These are phyloP conservation scores for Amanita rubescens DNA, from an alignment of 768 basidiomycete genomes.

Conservation along the genomic window DNA sequence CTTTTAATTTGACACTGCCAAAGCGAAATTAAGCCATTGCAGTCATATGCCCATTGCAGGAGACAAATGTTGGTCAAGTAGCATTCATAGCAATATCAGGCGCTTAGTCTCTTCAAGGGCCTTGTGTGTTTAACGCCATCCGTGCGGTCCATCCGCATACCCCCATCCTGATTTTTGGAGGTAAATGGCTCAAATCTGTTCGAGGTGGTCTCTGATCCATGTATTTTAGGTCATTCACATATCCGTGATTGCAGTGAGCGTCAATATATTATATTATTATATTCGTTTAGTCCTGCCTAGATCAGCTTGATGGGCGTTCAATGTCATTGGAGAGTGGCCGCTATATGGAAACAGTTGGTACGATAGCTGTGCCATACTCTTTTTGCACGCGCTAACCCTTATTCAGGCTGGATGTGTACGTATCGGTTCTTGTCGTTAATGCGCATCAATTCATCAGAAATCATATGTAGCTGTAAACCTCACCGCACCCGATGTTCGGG, in stretches of 20 bases:
- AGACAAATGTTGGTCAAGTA: constrained; percentile 47
- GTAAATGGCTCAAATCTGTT: constrained; percentile 20
- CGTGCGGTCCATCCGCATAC: constrained; percentile 65
- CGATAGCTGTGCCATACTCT: constrained; percentile 10
- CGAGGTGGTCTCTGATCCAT: background rate
- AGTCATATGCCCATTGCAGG: constrained; percentile 80
- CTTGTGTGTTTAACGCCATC: constrained; percentile 63
- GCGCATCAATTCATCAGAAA: background rate
- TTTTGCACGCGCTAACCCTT: constrained; percentile 10
- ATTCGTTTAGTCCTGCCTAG: constrained; percentile 19
- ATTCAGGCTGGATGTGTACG: constrained; percentile 58
- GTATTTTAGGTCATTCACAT: constrained; percentile 52
- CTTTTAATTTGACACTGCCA: background rate
- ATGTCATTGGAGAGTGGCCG: constrained; percentile 79
- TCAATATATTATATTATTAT: background rate
- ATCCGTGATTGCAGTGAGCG: constrained; percentile 70
- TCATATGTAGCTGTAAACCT: constrained; percentile 38
- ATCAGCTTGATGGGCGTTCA: constrained; percentile 64
- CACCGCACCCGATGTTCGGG: constrained; percentile 27
- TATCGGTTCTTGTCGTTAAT: constrained; percentile 1
- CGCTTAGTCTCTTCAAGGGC: constrained; percentile 38
- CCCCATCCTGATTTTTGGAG: constrained; percentile 81
- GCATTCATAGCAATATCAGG: background rate
- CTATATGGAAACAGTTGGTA: constrained; percentile 91
- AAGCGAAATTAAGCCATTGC: background rate